Evolutionary conservation across 345 rosid species (phyloP).

Genomic region (Pistacia integerrima): DNA sequence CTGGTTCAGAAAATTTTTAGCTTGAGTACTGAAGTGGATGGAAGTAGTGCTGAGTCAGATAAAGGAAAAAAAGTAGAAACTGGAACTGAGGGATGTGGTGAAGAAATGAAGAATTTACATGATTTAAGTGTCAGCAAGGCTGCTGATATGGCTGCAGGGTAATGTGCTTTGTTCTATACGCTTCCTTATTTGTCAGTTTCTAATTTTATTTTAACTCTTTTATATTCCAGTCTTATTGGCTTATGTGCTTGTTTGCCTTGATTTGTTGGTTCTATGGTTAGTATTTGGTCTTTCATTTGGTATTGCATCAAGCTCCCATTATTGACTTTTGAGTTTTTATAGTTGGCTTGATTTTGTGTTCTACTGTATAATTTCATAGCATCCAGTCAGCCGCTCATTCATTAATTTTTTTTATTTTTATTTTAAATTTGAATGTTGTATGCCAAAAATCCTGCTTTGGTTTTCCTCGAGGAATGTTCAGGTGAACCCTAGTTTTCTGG

Average conservation of each 20-base stretch:
- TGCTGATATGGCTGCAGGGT: constrained; percentile 99
- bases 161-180: constrained; percentile 21
- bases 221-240: background rate
- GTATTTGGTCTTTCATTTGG: background rate
- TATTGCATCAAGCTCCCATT: constrained; percentile 7
- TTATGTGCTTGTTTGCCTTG: background rate
- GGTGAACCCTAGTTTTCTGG: background rate
- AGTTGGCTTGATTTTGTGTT: background rate
- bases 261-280: background rate
- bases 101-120: constrained; percentile 76
- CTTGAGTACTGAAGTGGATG: constrained; percentile 57
- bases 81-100: constrained; percentile 57
- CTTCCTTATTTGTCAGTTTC: constrained; percentile 11
- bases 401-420: background rate
- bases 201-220: background rate
- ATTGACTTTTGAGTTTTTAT: constrained; percentile 11
- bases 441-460: background rate
- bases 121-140: constrained; percentile 88
- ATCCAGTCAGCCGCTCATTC: background rate
- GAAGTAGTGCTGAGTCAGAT: constrained; percentile 49
- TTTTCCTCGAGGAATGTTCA: constrained; percentile 5
- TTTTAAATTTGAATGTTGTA: background rate
- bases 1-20: constrained; percentile 77
- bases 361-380: background rate
- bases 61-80: constrained; percentile 89